Percentiles rank a stretch among this genome's conserved stretches.
These are phyloP conservation scores for Soucietia sequanensis DNA, from an alignment of 805 yeast species.

Conservation along the genomic window DNA sequence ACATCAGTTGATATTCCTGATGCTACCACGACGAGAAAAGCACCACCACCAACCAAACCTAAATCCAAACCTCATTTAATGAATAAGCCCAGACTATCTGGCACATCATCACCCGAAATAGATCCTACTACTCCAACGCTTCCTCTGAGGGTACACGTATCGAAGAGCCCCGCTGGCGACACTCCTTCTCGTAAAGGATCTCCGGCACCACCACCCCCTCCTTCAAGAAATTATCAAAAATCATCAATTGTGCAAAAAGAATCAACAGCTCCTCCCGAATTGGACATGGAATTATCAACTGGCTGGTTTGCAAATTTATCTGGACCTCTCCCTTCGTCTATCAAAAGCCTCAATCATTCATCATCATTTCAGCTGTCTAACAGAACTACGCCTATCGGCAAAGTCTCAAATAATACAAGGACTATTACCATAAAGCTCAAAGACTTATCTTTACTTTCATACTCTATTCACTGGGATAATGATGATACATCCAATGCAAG, in stretches of 20 bases:
- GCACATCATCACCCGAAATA: neutral
- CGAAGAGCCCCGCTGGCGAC: conserved; percentile 6
- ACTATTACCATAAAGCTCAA: conserved; percentile 35
- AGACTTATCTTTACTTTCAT: conserved; percentile 41
- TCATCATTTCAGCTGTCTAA: conserved; percentile 17
- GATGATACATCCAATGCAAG: conserved; percentile 17
- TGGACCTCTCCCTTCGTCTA: conserved; percentile 29
- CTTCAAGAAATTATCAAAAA: conserved; percentile 21
- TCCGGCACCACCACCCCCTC: conserved; percentile 29
- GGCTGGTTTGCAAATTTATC: conserved; percentile 47
- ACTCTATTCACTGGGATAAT: conserved; percentile 41
- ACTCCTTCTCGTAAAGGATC: conserved; percentile 1
- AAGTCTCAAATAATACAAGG: conserved; percentile 17
- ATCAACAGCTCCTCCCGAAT: conserved; percentile 28
- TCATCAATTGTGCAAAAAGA: conserved; percentile 12
- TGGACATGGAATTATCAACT: conserved; percentile 42
- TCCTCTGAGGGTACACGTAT: no score
- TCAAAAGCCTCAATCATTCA: conserved; percentile 35
- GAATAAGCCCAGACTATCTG: conserved; percentile 2
- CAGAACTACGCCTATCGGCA: conserved; percentile 4
- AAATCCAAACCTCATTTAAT: conserved; percentile 5
- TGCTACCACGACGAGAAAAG: no score
- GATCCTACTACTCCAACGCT: conserved; percentile 2
- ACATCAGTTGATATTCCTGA: no score
- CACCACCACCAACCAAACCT: conserved; percentile 4